These are phyloP conservation scores for Zoysia pacifica DNA, from an alignment of 176 grass and related monocot species.

Conservation along the genomic window DNA sequence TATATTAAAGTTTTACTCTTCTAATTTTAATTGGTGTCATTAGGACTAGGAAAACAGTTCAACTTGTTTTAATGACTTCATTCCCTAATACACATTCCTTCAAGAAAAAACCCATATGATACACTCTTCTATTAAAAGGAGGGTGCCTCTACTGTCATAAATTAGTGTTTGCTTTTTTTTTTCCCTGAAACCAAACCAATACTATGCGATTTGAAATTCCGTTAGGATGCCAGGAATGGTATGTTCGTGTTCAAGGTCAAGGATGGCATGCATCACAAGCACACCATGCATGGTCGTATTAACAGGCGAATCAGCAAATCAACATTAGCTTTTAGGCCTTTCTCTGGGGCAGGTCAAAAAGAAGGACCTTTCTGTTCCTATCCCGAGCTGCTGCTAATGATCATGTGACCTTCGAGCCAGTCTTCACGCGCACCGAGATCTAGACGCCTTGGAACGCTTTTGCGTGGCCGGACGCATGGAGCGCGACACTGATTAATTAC, in stretches of 20 bases:
- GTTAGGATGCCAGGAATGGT: neutral
- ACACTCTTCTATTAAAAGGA: too few species aligned
- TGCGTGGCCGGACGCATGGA: conserved; percentile 5
- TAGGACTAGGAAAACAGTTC: too few species aligned
- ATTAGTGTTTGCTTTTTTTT: too few species aligned
- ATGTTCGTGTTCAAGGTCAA: neutral
- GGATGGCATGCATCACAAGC: neutral
- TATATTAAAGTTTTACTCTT: too few species aligned
- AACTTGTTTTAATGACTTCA: too few species aligned
- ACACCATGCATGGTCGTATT: neutral
- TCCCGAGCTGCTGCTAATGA: conserved; percentile 30
- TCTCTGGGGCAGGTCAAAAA: conserved; percentile 36
- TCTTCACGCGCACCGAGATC: conserved; percentile 49
- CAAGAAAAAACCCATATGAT: too few species aligned
- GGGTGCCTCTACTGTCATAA: too few species aligned
- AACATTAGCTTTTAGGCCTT: neutral
- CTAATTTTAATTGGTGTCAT: too few species aligned
- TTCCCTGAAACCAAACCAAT: neutral
- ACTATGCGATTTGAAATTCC: neutral
- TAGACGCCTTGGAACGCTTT: conserved; percentile 9
- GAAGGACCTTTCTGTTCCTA: neutral
- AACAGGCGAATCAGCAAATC: neutral
- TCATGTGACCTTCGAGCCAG: conserved; percentile 29
- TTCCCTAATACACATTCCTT: too few species aligned
- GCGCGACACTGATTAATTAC: conserved; percentile 31